Conservation (phyloP, 2,329 filamentous ascomycete species). For the Penicillium concentricum region DNA sequence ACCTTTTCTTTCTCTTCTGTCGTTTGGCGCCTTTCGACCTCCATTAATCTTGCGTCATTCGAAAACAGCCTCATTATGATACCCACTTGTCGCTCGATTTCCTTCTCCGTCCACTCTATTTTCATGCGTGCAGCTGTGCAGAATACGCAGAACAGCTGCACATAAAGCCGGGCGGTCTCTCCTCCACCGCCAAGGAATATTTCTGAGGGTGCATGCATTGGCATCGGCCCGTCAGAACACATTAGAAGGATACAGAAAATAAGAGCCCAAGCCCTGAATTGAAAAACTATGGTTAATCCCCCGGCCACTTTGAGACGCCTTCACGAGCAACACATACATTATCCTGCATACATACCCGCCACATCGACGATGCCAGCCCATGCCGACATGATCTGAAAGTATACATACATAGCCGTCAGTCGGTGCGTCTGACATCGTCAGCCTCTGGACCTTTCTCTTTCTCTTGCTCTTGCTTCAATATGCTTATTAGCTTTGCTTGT, state of each 20-base stretch:
- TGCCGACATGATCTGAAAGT: not conserved
- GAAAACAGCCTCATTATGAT: slow-evolving; percentile 40
- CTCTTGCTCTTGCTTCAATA: not conserved
- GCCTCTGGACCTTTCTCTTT: not conserved
- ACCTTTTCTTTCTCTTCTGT: slow-evolving; percentile 11
- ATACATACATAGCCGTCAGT: not conserved
- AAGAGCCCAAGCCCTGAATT: slow-evolving; percentile 7
- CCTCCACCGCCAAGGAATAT: not conserved
- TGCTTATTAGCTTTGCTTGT: slow-evolving; percentile 4
- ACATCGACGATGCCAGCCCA: not conserved
- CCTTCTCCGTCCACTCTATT: slow-evolving; percentile 19
- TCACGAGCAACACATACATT: slow-evolving; percentile 17
- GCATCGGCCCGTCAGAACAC: not conserved
- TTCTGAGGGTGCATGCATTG: slow-evolving; percentile 1
- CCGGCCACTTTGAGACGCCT: slow-evolving; percentile 9
- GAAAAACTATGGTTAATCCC: slow-evolving; percentile 7
- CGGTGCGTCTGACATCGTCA: not conserved
- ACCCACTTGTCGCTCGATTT: slow-evolving; percentile 36
- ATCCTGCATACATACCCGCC: slow-evolving; percentile 19
- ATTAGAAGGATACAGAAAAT: slow-evolving; percentile 8
- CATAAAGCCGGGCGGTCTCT: not conserved
- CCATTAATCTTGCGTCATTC: slow-evolving; percentile 30
- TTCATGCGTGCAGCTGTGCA: slow-evolving; percentile 6
- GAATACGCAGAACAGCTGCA: not conserved
- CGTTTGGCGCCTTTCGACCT: slow-evolving; percentile 16